Base-by-base conservation (phyloP, 2,329 filamentous ascomycete species). In the Beauveria rudraprayagi region DNA sequence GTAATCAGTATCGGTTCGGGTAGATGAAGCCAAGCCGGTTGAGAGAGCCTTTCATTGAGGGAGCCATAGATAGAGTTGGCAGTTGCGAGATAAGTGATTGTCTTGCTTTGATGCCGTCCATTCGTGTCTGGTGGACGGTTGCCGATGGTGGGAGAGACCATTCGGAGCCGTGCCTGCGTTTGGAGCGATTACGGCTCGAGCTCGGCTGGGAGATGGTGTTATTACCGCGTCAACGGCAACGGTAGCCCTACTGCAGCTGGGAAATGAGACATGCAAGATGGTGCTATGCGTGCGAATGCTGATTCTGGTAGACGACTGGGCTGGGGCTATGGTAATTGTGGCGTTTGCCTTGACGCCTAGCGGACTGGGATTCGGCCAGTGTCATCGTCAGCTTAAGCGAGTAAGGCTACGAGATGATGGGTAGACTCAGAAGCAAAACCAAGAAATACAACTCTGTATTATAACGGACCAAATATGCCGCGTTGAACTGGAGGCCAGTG, bases 161-260 rank as follows among this genome's bases (percentile, higher is more conserved):
- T 37, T 30, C 28, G 14, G 24, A 22, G 24, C 54, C 14, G 10
- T 44, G n/a, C n/a, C 16, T 19, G 50, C 24, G 52, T 19, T 43
- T 52, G 56, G 52, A 51, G 59, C 59, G 59, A 61, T 61, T 61
- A 61, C 59, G 59, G 52, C 3, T 56, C 59, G 59, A 44, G 58
- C 58, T 60, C 50, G 57, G 58, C 50, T 54, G 50, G 50, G 58
- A 55, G 41, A 60, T 47, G 57, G 30, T 30, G 5, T 46, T 34
- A 50, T 46, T 60, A 50, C 48, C 47, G 48, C 56, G 56, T 26
- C 48, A 52, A 60, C 56, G 56, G 56, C 48, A 46, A 34, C 17
- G 2, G 26, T 3, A 48, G 55, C 19, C 30, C 30, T 34, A 34
- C 3, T 22, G n/a, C 28, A 24, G 37, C n/a, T 48, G 56, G 56